These are phyloP conservation scores for Cladosporium sp. DNA, from an alignment of 2,329 filamentous ascomycete species.

Conservation along the genomic window DNA sequence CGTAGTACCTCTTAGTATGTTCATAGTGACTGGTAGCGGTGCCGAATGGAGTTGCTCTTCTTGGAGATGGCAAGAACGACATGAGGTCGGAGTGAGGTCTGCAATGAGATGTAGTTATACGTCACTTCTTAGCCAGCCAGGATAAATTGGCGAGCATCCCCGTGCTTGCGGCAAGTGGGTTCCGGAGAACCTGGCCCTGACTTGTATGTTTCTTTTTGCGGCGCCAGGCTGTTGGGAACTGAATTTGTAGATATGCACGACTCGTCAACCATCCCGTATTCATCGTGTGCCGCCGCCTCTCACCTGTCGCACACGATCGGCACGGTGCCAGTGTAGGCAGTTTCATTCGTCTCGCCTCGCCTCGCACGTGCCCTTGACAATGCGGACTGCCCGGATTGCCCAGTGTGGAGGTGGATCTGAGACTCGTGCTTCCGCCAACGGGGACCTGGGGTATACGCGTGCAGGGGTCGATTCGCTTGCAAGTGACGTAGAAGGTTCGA, in stretches of 20 bases:
- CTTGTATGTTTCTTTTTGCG: background rate
- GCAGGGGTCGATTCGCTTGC: background rate
- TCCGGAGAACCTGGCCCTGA: background rate
- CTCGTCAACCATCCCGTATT: background rate
- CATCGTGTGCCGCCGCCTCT: too few relatives aligned
- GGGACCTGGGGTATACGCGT: background rate
- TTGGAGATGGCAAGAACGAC: too few relatives aligned
- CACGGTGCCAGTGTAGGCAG: background rate
- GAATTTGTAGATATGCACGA: background rate
- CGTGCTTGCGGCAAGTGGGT: background rate
- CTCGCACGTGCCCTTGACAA: background rate
- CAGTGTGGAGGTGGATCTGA: background rate
- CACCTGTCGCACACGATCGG: background rate
- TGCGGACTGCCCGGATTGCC: background rate
- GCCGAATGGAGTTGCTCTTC: background rate
- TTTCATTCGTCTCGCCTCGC: conserved; percentile 2
- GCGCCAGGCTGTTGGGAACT: background rate
- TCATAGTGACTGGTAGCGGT: background rate
- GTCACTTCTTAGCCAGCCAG: background rate
- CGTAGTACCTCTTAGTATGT: background rate
- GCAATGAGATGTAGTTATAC: background rate
- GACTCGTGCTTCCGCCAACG: background rate
- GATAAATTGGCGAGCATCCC: background rate
- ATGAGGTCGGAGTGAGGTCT: too few relatives aligned
- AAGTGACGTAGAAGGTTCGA: background rate